Evolutionary conservation across 2,329 filamentous ascomycete genomes (phyloP).

Genomic region (Trichophyton schoenleinii): DNA sequence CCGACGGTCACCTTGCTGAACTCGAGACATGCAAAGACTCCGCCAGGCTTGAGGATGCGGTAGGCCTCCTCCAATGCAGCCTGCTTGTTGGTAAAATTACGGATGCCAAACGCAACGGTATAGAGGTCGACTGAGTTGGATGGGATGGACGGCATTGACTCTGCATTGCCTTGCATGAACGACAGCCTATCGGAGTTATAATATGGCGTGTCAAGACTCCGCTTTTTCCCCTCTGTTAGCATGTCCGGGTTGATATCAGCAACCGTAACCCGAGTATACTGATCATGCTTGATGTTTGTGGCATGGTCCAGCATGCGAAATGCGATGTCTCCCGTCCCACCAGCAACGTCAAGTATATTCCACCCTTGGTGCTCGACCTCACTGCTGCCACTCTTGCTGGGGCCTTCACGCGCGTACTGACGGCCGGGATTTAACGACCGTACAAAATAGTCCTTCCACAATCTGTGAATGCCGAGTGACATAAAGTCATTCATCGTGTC

Average conservation of each 20-base stretch:
- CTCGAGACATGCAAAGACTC: slow-evolving; percentile 91
- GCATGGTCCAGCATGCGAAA: slow-evolving; percentile 90
- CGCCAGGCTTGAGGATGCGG: slow-evolving; percentile 82
- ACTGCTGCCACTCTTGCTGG: slow-evolving; percentile 6
- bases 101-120: slow-evolving; percentile 93
- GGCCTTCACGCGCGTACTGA: slow-evolving; percentile 26
- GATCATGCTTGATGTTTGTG: slow-evolving; percentile 66
- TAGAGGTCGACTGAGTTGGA: slow-evolving; percentile 76
- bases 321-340: slow-evolving; percentile 93
- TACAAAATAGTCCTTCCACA: slow-evolving; percentile 98
- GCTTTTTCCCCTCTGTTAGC: slow-evolving; percentile 75
- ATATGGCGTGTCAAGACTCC: slow-evolving; percentile 53
- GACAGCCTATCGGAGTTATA: slow-evolving; percentile 42
- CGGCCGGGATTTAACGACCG: slow-evolving; percentile 74
- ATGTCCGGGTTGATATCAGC: slow-evolving; percentile 94
- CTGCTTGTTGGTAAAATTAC: slow-evolving; percentile 91
- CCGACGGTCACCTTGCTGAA: slow-evolving; percentile 76
- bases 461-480: slow-evolving; percentile 89
- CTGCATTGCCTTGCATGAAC: slow-evolving; percentile 86
- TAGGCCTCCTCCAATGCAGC: slow-evolving; percentile 70
- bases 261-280: slow-evolving; percentile 71
- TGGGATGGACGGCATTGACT: slow-evolving; percentile 54
- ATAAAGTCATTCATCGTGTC: slow-evolving; percentile 99
- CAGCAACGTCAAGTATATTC: slow-evolving; percentile 87
- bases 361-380: slow-evolving; percentile 34